Conservation (phyloP, 257 asterid species). For the Salvia hispanica region DNA sequence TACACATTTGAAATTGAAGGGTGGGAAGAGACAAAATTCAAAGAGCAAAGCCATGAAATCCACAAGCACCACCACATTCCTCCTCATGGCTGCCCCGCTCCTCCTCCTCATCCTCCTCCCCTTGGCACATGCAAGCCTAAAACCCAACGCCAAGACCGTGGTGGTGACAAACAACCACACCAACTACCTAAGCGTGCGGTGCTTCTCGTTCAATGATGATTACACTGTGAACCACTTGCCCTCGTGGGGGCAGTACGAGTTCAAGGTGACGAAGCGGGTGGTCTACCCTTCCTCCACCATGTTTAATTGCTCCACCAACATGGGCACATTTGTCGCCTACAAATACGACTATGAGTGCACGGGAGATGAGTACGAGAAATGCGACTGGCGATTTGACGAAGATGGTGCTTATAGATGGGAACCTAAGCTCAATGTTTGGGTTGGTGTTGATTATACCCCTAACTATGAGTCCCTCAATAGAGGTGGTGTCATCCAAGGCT, state of each 20-base stretch:
- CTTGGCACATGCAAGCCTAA: not conserved
- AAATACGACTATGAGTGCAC: conserved; percentile 43
- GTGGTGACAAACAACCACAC: conserved; percentile 63
- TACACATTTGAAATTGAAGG: not conserved
- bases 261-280: conserved; percentile 31
- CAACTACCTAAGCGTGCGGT: conserved; percentile 56
- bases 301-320: conserved; percentile 85
- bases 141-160: conserved; percentile 15
- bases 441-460: conserved; percentile 44
- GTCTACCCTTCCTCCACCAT: conserved; percentile 59
- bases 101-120: conserved; percentile 12
- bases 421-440: conserved; percentile 33
- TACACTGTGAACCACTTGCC: conserved; percentile 40
- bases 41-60: conserved; percentile 22
- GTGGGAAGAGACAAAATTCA: not conserved
- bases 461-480: conserved; percentile 71
- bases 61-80: not conserved
- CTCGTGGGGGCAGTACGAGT: conserved; percentile 41
- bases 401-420: conserved; percentile 42
- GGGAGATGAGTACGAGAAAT: conserved; percentile 9
- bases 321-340: conserved; percentile 68
- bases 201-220: conserved; percentile 52
- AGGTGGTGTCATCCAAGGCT: conserved; percentile 74
- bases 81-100: not conserved
- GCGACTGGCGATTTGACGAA: conserved; percentile 72